Conservation (phyloP, 75 land plant species). For the Cupressus sempervirens region DNA sequence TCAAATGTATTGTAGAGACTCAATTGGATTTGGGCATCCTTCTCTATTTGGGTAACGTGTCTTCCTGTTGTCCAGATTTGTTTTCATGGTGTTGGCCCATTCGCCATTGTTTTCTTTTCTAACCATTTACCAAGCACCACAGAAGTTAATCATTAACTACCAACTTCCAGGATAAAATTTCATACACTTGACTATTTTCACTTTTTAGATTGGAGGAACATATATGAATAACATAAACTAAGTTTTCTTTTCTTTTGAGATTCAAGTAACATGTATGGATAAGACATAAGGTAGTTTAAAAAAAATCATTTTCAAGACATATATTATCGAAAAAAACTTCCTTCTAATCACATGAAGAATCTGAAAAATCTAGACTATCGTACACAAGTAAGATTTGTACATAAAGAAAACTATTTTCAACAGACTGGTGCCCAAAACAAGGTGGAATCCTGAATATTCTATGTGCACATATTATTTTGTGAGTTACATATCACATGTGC, state of each 20-base stretch:
- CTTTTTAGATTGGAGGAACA: not conserved
- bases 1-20: conserved; percentile 66
- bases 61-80: conserved; percentile 51
- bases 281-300: not conserved
- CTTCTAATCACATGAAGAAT: not conserved
- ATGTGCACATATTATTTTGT: not conserved
- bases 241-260: not conserved
- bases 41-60: conserved; percentile 65
- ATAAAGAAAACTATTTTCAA: not conserved
- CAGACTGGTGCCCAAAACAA: not conserved
- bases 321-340: not conserved
- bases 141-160: too few species aligned
- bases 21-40: conserved; percentile 68
- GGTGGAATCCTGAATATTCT: not conserved
- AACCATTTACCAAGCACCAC: too few species aligned
- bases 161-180: not conserved
- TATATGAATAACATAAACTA: not conserved
- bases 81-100: conserved; percentile 49
- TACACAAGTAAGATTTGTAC: not conserved
- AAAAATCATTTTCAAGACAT: not conserved
- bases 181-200: not conserved
- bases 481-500: not conserved
- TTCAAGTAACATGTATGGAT: not conserved
- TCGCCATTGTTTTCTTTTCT: conserved; percentile 18
- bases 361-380: not conserved